A percentile compares a stretch with the other conserved stretches of the same genome.
These are phyloP conservation scores for Syzygium syzygioides DNA, from an alignment of 441 rosid species.

Conservation along the genomic window DNA sequence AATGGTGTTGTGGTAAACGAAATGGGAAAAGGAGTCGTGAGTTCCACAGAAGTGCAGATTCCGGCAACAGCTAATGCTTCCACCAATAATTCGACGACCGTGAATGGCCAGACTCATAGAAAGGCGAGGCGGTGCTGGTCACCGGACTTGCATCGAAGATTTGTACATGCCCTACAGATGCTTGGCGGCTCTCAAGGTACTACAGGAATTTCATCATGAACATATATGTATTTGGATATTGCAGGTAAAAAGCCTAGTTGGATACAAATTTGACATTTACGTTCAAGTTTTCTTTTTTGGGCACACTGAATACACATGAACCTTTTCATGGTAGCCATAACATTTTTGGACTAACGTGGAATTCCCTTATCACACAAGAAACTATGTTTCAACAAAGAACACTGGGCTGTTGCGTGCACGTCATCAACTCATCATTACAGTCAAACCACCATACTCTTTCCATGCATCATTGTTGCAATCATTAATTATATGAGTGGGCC, in stretches of 20 bases:
- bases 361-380: not conserved
- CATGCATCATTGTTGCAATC: not conserved
- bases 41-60: constrained; percentile 32
- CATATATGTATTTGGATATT: not conserved
- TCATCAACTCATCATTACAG: not conserved
- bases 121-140: constrained; percentile 99
- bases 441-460: not conserved
- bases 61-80: constrained; percentile 12
- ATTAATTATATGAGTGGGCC: not conserved
- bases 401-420: not conserved
- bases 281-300: not conserved
- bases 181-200: constrained; percentile 99
- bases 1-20: constrained; percentile 25
- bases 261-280: not conserved
- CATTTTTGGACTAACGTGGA: not conserved
- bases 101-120: constrained; percentile 54
- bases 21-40: constrained; percentile 25
- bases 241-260: not conserved
- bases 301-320: not conserved
- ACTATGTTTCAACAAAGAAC: not conserved
- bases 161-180: constrained; percentile 93
- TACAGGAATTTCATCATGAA: not conserved
- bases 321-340: not conserved
- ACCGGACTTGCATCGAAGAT: constrained; percentile 92
- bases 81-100: not conserved